Evolutionary conservation across 805 yeast genomes (phyloP).

Genomic region (Lachancea lanzarotensis): DNA sequence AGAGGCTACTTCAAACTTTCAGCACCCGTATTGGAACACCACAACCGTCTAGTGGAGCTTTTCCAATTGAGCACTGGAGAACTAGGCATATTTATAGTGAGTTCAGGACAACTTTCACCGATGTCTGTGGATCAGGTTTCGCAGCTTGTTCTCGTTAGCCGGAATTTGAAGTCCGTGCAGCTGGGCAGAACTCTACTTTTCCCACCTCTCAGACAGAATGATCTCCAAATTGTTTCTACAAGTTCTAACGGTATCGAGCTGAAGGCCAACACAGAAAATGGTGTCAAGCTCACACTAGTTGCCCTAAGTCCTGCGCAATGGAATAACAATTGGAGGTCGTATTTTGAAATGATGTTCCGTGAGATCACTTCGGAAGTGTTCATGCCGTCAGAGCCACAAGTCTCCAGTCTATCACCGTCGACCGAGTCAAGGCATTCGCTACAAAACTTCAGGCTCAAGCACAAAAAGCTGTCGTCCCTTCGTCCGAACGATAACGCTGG

Average conservation of each 20-base stretch:
- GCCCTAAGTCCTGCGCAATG: constrained; percentile 23
- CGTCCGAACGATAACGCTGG: constrained; percentile 12
- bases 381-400: not conserved
- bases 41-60: constrained; percentile 21
- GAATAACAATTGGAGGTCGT: constrained; percentile 24
- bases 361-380: constrained; percentile 8
- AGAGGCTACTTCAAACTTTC: constrained; percentile 21
- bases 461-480: constrained; percentile 13
- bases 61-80: constrained; percentile 22
- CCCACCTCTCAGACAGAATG: constrained; percentile 20
- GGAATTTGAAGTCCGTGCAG: constrained; percentile 9
- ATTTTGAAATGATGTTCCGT: constrained; percentile 15
- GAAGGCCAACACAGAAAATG: constrained; percentile 20
- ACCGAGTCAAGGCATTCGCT: constrained; percentile 14
- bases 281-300: constrained; percentile 13
- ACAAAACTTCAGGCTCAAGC: constrained; percentile 16
- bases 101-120: constrained; percentile 16
- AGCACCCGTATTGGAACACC: constrained; percentile 13
- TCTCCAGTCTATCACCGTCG: constrained; percentile 1
- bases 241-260: constrained; percentile 13
- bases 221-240: constrained; percentile 15
- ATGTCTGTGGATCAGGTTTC: constrained; percentile 9
- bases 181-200: constrained; percentile 26
- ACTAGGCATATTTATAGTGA: constrained; percentile 24
- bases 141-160: constrained; percentile 11